Base-by-base conservation (phyloP, 352 stramenopile species). In the Phytophthora ohioensis region DNA sequence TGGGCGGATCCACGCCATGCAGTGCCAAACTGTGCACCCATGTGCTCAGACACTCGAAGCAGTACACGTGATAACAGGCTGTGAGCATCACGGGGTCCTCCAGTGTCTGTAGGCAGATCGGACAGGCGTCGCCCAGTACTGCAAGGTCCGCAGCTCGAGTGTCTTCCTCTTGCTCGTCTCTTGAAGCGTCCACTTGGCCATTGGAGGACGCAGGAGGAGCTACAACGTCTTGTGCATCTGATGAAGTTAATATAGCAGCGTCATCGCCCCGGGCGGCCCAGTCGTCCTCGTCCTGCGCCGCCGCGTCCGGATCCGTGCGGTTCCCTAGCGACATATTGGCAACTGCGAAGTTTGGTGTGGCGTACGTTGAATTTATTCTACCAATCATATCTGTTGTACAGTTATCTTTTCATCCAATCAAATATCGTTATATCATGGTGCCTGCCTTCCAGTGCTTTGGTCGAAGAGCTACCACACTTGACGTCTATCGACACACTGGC, bases 41-140 rank as follows among this genome's bases (percentile, higher is more conserved):
- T 10, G 74, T 84, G 45, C 75, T 82, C 12, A 94, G 51, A 62
- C 87, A 94, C 61, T 81, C 80, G 65, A 80, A 80, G 65, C 87
- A 94, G 71, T 90, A 94, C 7, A 91, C 85, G 65, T 94, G 87
- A 47, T 85, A 87, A 67, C 87, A 94, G 13, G 46, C 39, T 5
- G 70, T 76, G 6, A 92, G 57, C 80, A 94, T 91, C 54, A 85
- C 83, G 0, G 87, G 52, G 57, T 86, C 78, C n/a, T 65, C 67
- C 0, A 92, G 72, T 0, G 58, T 74, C 59, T 92, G 80, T 12
- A 94, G 73, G 34, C 87, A 94, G 52, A 94, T 94, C 2, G 87
- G 62, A 42, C 87, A 94, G 13, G 78, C 74, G 59, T 92, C 86
- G n/a, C 83, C 82, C 0, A 92, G 67, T 46, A 92, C 78, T 3